Evolutionary conservation across 805 yeast genomes (phyloP).

Genomic region (Candida maris): DNA sequence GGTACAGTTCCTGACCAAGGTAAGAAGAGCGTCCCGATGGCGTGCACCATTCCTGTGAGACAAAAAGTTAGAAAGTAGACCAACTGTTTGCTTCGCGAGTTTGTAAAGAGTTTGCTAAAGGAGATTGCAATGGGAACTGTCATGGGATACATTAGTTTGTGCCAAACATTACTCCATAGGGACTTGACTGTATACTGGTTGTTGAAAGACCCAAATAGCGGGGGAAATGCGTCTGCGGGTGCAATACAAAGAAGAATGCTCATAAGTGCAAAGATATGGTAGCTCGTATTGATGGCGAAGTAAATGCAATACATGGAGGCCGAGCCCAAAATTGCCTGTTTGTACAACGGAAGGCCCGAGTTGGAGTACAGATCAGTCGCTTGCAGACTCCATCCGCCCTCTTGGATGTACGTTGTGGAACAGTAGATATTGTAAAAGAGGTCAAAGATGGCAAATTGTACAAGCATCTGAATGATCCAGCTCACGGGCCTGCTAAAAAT

Average conservation of each 20-base stretch:
- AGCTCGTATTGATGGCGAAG: constrained; percentile 8
- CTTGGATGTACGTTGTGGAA: constrained; percentile 8
- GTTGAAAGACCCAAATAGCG: constrained; percentile 14
- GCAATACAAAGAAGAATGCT: constrained; percentile 1
- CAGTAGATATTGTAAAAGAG: constrained; percentile 6
- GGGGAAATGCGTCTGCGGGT: constrained; percentile 9
- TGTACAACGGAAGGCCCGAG: constrained; percentile 8
- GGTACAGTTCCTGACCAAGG: constrained; percentile 10
- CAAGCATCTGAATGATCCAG: not conserved
- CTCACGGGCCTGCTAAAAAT: not conserved
- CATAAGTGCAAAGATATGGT: constrained; percentile 2
- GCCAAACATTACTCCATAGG: constrained; percentile 18
- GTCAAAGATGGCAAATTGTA: constrained; percentile 9
- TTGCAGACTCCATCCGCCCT: constrained; percentile 12
- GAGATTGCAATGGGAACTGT: constrained; percentile 9
- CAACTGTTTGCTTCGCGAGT: constrained; percentile 1
- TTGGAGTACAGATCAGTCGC: constrained; percentile 6
- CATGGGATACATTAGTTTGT: constrained; percentile 12
- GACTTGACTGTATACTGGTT: constrained; percentile 11
- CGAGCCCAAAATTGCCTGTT: constrained; percentile 7
- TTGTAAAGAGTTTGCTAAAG: not conserved
- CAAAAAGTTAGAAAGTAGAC: constrained; percentile 10
- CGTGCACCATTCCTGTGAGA: constrained; percentile 15
- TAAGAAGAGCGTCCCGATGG: constrained; percentile 10
- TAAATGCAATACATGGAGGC: constrained; percentile 9